Percentiles rank a stretch among this genome's conserved stretches.
phyloP scores from a whole-genome alignment of 2,329 filamentous ascomycete species.

The Paracamarosporium sp. region DNA sequence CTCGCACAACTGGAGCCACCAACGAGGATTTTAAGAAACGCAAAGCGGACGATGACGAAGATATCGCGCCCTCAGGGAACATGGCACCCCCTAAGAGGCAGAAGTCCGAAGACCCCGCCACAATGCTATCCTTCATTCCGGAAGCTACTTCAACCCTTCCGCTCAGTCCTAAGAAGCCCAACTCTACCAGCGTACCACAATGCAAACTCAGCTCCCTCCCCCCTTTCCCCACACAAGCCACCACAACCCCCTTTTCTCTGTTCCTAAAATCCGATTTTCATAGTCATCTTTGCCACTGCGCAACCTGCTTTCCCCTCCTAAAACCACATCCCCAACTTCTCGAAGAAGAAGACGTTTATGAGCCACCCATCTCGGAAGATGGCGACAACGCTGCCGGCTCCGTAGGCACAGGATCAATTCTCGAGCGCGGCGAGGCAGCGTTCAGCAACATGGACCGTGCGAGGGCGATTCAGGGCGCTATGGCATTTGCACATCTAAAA shows the following conservation, averaged over 20 bases:
- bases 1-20: constrained; percentile 21
- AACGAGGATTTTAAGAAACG: constrained; percentile 50
- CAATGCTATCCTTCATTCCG: constrained; percentile 43
- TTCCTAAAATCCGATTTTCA: constrained; percentile 85
- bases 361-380: constrained; percentile 78
- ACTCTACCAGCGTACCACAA: constrained; percentile 12
- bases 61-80: constrained; percentile 14
- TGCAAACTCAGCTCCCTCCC: constrained; percentile 71
- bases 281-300: constrained; percentile 80
- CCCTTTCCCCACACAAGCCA: constrained; percentile 56
- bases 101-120: constrained; percentile 40
- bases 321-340: constrained; percentile 78
- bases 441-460: constrained; percentile 92
- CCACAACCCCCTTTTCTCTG: constrained; percentile 72
- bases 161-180: constrained; percentile 33
- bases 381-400: constrained; percentile 62
- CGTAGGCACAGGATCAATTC: constrained; percentile 78
- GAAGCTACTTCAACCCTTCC: constrained; percentile 32
- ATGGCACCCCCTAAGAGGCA: constrained; percentile 40
- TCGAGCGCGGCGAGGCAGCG: constrained; percentile 91
- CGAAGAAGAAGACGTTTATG: constrained; percentile 93
- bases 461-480: constrained; percentile 89
- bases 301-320: constrained; percentile 78
- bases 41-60: constrained; percentile 52
- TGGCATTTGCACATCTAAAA: constrained; percentile 97